Base-by-base conservation (phyloP, 768 basidiomycete species). In the Cubamyces sp. region DNA sequence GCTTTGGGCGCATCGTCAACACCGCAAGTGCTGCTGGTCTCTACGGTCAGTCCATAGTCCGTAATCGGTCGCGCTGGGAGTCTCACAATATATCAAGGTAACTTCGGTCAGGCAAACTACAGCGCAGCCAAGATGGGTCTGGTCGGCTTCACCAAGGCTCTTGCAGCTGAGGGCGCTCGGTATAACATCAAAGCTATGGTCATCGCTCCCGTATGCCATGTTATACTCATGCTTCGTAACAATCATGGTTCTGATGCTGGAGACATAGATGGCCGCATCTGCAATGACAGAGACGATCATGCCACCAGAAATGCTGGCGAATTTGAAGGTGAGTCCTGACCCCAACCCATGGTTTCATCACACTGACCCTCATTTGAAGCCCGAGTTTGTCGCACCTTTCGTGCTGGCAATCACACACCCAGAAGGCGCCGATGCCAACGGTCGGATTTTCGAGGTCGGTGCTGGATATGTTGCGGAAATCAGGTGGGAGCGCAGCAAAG, bases 111-210 rank as follows among this genome's bases (percentile, higher is more conserved):
- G 76, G 88, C 94, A 14, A 99, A 98, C 75, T 99, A 98, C 75
- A 95, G 94, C 49, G 94, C 96, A 2, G 96, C 96, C 1, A 98
- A 99, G 82, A 96, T 97, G 93, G 94, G 89, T 66, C 84, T 99
- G 39, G 82, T 98, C 53, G 89, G 81, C 0, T 97, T 98, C 76
- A 93, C 95, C 18, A 94, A 94, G 73, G 94, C 96, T 5, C 83
- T 99, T 39, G 94, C 96, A 3, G 79, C 85, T 23, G 97, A 99
- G 75, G 97, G 97, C 39, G 90, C 81, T 40, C 97, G 96, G 74
- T 95, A 96, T 73, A 85, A 85, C 67, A 98, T 98, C 73, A 87
- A 86, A 70, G 84, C 90, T 1, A 87, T 87, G 54, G 91, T 82
- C n/a, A 90, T 99, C 66, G 94, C 94, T 2, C 96, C 96, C 0